Evolutionary conservation across 1,139 yeast species (phyloP).

Genomic region (Suhomyces ambrosiae): DNA sequence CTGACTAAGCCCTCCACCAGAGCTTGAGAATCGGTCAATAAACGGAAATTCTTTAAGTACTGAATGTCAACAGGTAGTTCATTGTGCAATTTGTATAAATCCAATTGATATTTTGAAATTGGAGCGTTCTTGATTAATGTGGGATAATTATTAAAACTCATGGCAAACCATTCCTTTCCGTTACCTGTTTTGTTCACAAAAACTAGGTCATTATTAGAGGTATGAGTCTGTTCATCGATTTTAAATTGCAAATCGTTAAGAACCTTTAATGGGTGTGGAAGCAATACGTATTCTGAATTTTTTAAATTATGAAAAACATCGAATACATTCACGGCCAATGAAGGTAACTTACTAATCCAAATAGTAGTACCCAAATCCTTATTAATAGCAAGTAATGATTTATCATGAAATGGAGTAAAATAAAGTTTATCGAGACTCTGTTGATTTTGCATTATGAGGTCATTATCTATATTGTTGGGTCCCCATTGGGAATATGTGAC

Average conservation of each 20-base stretch:
- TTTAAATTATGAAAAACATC: slow-evolving; percentile 56
- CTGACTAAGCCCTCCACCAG: slow-evolving; percentile 40
- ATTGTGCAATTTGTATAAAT: slow-evolving; percentile 28
- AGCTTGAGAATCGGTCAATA: slow-evolving; percentile 14
- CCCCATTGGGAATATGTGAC: slow-evolving; percentile 92
- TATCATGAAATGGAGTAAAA: slow-evolving; percentile 83
- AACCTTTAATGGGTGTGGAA: slow-evolving; percentile 67
- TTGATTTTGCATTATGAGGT: slow-evolving; percentile 54
- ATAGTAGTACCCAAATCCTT: slow-evolving; percentile 65
- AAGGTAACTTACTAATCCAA: slow-evolving; percentile 75
- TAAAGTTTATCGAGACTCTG: slow-evolving; percentile 69
- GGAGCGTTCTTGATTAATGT: slow-evolving; percentile 83
- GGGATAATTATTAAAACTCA: slow-evolving; percentile 77
- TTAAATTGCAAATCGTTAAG: slow-evolving; percentile 38
- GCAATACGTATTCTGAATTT: slow-evolving; percentile 41
- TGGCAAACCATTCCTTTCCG: slow-evolving; percentile 79
- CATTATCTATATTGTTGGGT: slow-evolving; percentile 82
- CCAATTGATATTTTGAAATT: slow-evolving; percentile 55
- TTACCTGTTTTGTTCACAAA: slow-evolving; percentile 66
- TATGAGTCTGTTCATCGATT: slow-evolving; percentile 20
- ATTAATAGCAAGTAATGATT: slow-evolving; percentile 67
- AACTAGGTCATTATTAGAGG: slow-evolving; percentile 43
- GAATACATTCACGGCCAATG: slow-evolving; percentile 70
- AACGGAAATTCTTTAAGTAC: slow-evolving; percentile 23
- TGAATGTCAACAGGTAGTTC: slow-evolving; percentile 17